Evolutionary conservation across 768 basidiomycete genomes (phyloP).

Genomic region (Peribolospora kevripleyi): DNA sequence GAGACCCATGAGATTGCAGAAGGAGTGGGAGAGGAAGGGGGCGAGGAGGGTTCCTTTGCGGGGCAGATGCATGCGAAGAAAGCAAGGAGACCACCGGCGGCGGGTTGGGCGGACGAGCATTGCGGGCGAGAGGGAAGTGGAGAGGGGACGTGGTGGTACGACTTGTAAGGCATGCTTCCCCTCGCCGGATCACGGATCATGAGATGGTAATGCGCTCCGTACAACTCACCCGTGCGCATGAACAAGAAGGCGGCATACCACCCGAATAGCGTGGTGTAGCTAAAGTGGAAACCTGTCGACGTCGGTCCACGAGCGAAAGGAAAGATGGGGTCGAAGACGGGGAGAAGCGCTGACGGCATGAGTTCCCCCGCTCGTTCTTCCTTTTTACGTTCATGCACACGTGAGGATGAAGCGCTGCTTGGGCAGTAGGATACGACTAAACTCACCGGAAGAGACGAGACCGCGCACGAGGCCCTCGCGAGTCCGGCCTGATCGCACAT

Average conservation of each 20-base stretch:
- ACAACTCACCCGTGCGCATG: slow-evolving; percentile 38
- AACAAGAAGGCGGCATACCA: slow-evolving; percentile 67
- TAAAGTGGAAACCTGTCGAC: slow-evolving; percentile 53
- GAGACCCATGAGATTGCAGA: slow-evolving; percentile 86
- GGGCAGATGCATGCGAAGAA: not conserved
- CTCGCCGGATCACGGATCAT: not conserved
- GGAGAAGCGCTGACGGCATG: not conserved
- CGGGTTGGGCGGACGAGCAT: not conserved
- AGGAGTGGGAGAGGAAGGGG: slow-evolving; percentile 53
- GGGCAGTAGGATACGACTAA: not conserved
- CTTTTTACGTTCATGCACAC: no score
- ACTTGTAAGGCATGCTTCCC: no score
- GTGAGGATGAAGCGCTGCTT: not conserved
- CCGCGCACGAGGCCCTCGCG: slow-evolving; percentile 39
- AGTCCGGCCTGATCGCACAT: slow-evolving; percentile 46
- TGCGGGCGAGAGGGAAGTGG: not conserved
- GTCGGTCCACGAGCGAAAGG: not conserved
- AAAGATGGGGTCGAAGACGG: not conserved
- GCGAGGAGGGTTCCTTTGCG: slow-evolving; percentile 38
- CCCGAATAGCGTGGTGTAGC: slow-evolving; percentile 82
- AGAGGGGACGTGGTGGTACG: not conserved
- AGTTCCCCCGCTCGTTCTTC: no score
- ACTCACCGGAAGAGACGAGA: slow-evolving; percentile 6
- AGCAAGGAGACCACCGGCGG: not conserved
- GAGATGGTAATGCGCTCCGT: not conserved